Percentiles rank a stretch among this genome's conserved stretches.
These are phyloP conservation scores for Clarireedia hainanense DNA, from an alignment of 2,329 filamentous ascomycete species.

Conservation along the genomic window DNA sequence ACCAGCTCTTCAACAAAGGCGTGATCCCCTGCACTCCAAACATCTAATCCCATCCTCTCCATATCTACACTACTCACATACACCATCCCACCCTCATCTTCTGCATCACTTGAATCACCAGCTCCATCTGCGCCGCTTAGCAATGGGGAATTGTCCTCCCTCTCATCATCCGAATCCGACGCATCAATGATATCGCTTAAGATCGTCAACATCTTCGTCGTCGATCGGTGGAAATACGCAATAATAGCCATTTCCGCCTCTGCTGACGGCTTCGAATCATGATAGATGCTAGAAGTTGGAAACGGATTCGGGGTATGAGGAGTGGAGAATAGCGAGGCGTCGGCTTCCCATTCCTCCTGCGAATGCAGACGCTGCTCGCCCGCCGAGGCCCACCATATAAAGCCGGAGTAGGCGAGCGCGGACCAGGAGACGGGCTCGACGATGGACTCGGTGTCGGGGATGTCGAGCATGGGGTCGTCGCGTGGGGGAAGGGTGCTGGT, in stretches of 20 bases:
- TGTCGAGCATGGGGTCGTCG: slow-evolving; percentile 36
- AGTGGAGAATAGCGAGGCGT: slow-evolving; percentile 44
- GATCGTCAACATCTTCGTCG: slow-evolving; percentile 54
- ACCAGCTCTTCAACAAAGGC: slow-evolving; percentile 58
- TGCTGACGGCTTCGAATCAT: slow-evolving; percentile 17
- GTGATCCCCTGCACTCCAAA: slow-evolving; percentile 67
- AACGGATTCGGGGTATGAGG: slow-evolving; percentile 4
- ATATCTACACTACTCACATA: slow-evolving; percentile 57
- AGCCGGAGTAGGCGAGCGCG: slow-evolving; percentile 69
- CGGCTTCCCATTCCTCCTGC: slow-evolving; percentile 50
- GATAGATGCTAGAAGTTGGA: slow-evolving; percentile 25
- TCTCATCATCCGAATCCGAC: slow-evolving; percentile 29
- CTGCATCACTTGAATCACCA: slow-evolving; percentile 51
- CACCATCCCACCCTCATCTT: slow-evolving; percentile 33
- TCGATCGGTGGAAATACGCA: slow-evolving; percentile 74
- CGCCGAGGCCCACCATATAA: slow-evolving; percentile 87
- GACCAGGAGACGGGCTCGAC: slow-evolving; percentile 62
- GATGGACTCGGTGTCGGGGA: slow-evolving; percentile 44
- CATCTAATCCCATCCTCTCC: slow-evolving; percentile 65
- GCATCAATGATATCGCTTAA: slow-evolving; percentile 53
- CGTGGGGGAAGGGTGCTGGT: slow-evolving; percentile 23
- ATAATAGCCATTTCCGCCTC: slow-evolving; percentile 62
- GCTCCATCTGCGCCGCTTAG: background rate
- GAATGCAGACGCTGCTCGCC: slow-evolving; percentile 61
- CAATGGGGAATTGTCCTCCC: slow-evolving; percentile 24